Evolutionary conservation across 495 filamentous ascomycete genomes (phyloP).

Genomic region (Penicillium desertorum): DNA sequence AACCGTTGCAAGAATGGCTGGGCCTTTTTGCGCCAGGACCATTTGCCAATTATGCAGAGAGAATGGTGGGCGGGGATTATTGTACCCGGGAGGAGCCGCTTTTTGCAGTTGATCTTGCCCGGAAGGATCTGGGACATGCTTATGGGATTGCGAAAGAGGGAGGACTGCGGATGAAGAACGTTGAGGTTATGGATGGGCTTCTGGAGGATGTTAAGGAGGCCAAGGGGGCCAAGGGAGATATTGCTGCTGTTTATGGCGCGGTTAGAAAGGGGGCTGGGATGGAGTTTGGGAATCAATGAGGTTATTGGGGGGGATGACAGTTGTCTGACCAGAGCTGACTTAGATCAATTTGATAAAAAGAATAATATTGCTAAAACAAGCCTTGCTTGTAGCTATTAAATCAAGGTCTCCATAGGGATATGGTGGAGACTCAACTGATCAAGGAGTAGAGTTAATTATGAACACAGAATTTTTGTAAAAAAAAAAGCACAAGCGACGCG

Average conservation of each 20-base stretch:
- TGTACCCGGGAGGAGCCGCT: conserved; percentile 68
- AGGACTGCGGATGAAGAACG: conserved; percentile 62
- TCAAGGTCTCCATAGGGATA: conserved; percentile 11
- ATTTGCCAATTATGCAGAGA: conserved; percentile 64
- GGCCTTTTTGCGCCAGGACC: conserved; percentile 58
- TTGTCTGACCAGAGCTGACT: too few species aligned
- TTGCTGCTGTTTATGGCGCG: conserved; percentile 81
- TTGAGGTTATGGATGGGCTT: conserved; percentile 68
- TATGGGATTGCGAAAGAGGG: conserved; percentile 59
- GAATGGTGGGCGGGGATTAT: conserved; percentile 78
- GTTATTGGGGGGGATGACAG: too few species aligned
- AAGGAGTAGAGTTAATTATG: conserved; percentile 22
- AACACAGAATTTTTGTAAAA: conserved; percentile 18
- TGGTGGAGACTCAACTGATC: conserved; percentile 14
- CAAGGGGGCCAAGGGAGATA: conserved; percentile 72
- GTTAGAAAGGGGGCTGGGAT: conserved; percentile 68
- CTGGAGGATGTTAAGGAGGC: conserved; percentile 68
- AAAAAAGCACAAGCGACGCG: neutral
- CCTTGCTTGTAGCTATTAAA: conserved; percentile 8
- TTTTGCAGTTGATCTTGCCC: conserved; percentile 81
- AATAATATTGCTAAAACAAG: neutral
- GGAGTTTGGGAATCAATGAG: conserved; percentile 59
- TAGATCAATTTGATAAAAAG: neutral
- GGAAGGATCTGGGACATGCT: conserved; percentile 83
- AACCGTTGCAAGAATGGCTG: conserved; percentile 65